phyloP scores from a whole-genome alignment of 768 basidiomycete genomes.

The Chlorophyllum brunneum region DNA sequence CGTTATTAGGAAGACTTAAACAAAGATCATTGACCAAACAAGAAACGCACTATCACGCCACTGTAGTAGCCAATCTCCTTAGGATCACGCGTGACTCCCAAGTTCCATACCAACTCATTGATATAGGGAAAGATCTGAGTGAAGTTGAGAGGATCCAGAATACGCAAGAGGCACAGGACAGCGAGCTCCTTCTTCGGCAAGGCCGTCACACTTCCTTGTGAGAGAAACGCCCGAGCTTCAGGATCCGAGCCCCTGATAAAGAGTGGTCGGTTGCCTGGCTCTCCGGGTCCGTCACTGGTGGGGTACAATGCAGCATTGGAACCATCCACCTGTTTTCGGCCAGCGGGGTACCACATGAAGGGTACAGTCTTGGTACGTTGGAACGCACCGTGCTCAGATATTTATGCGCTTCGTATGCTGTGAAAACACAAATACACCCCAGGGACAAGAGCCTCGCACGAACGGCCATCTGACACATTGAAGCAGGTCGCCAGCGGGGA shows the following conservation, averaged over 20 bases:
- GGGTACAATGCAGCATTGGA: neutral
- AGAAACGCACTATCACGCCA: slow-evolving; percentile 50
- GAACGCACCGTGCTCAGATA: neutral
- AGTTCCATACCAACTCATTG: slow-evolving; percentile 56
- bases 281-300: neutral
- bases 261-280: neutral
- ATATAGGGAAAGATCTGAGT: slow-evolving; percentile 68
- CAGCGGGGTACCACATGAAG: no score
- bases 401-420: neutral
- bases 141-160: slow-evolving; percentile 57
- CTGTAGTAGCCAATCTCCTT: slow-evolving; percentile 62
- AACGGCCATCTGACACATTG: neutral
- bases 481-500: neutral
- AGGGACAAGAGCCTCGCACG: neutral
- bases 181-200: slow-evolving; percentile 38
- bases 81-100: slow-evolving; percentile 51
- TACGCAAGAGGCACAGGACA: slow-evolving; percentile 48
- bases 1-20: neutral
- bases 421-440: neutral
- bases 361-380: neutral
- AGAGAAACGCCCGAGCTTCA: neutral
- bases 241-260: neutral
- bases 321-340: neutral
- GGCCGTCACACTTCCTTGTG: neutral
- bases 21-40: slow-evolving; percentile 1